Evolutionary conservation across 345 rosid species (phyloP).

Genomic region (Adansonia digitata): DNA sequence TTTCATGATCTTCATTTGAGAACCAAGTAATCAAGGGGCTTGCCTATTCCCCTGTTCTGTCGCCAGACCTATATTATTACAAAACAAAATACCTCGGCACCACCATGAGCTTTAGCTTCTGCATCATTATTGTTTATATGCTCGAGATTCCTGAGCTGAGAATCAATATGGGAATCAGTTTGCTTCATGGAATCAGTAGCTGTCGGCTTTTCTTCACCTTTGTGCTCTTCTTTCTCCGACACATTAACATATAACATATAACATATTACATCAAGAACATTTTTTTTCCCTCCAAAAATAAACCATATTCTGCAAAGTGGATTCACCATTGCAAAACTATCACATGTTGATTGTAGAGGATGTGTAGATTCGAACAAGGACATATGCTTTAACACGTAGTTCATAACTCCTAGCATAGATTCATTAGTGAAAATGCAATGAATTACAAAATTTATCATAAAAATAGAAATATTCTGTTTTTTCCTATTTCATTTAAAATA

Average conservation of each 20-base stretch:
- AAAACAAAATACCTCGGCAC: constrained; percentile 53
- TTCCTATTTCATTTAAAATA: too few relatives aligned
- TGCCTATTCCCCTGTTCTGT: neutral
- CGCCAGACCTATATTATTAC: neutral
- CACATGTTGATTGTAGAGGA: too few relatives aligned
- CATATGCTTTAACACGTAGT: too few relatives aligned
- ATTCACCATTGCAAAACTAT: neutral
- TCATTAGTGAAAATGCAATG: neutral
- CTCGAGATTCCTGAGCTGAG: constrained; percentile 36
- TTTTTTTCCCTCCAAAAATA: neutral
- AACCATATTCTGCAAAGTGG: neutral
- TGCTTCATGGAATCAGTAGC: constrained; percentile 30
- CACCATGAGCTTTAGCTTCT: constrained; percentile 37
- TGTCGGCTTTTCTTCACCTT: constrained; percentile 39
- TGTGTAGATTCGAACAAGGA: too few relatives aligned
- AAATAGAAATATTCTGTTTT: too few relatives aligned
- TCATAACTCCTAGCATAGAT: neutral
- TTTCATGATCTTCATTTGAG: neutral
- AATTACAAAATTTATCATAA: neutral
- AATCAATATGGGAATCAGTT: constrained; percentile 33
- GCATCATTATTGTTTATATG: constrained; percentile 26
- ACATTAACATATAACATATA: constrained; percentile 15
- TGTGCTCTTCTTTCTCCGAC: constrained; percentile 43
- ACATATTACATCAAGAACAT: neutral
- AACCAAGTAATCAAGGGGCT: neutral